These are phyloP conservation scores for Drosera spatulata DNA, from an alignment of 179 eudicot species.

Conservation along the genomic window DNA sequence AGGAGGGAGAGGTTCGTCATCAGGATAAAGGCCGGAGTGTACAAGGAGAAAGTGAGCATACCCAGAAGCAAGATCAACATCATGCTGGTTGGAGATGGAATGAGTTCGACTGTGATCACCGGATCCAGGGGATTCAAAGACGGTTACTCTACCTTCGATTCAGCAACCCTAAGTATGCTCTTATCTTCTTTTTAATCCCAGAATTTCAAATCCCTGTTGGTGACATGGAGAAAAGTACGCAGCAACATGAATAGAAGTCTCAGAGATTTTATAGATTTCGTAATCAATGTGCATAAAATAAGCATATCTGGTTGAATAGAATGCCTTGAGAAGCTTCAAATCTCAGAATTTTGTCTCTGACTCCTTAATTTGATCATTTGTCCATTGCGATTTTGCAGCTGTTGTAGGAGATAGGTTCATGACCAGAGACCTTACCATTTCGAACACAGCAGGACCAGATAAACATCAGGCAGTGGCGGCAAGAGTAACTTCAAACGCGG, in stretches of 20 bases:
- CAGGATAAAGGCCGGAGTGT: slow-evolving; percentile 35
- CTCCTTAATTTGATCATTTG: not conserved
- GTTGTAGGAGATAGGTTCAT: slow-evolving; percentile 58
- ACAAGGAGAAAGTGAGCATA: slow-evolving; percentile 41
- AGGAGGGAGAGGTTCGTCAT: slow-evolving; percentile 34
- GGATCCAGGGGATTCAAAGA: slow-evolving; percentile 40
- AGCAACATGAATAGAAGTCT: too few relatives aligned
- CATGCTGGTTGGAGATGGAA: slow-evolving; percentile 52
- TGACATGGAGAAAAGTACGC: too few relatives aligned
- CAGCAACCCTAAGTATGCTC: slow-evolving; percentile 48
- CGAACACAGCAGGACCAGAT: slow-evolving; percentile 42
- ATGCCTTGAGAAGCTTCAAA: too few relatives aligned
- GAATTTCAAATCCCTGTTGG: not conserved
- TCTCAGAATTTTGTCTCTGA: too few relatives aligned
- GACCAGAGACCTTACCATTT: slow-evolving; percentile 51
- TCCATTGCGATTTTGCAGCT: slow-evolving; percentile 27
- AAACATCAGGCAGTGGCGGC: slow-evolving; percentile 69
- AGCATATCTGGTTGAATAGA: too few relatives aligned
- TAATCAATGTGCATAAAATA: too few relatives aligned
- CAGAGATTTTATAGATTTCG: too few relatives aligned
- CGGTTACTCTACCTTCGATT: slow-evolving; percentile 51
- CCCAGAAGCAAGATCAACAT: slow-evolving; percentile 45
- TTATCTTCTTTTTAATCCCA: not conserved
- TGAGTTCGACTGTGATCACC: slow-evolving; percentile 44
- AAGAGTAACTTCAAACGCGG: slow-evolving; percentile 54